Evolutionary conservation across 129 eudicot species (phyloP), one percentile per base, ranked within the genome.

Genomic region (Flaveria trinervia): DNA sequence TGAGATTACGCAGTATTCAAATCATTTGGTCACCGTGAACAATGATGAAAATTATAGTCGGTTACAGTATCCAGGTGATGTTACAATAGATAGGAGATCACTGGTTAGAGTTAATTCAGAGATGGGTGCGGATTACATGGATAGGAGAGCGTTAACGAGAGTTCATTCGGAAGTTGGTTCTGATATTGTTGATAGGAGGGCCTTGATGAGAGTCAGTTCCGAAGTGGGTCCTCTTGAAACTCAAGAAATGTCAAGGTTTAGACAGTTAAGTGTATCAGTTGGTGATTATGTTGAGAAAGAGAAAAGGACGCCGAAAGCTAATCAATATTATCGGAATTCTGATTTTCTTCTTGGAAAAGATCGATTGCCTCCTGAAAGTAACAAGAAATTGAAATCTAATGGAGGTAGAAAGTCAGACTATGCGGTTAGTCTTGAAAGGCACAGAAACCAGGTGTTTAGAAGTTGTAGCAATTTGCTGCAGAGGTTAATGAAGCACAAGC

Each of bases 281-380:
- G 81, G 80, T 77, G 97, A 93, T 14, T 80, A 72, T 59, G 54
- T 75, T 61, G 98, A 93, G 87, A 93, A 86, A 82, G 98, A 93
- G 85, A 93, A 93, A 80, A 84, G 98, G 64, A 91, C 97, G 14
- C 98, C 98, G 0, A 93, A 93, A 71, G 98, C 96, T 0, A 93
- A 93, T 76, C 96, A 85, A 25, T 86, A 46, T 44, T 93, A 93
- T 56, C 70, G 91, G 46, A 86, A 87, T 79, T 87, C 97, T 0
- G 97, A 93, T 64, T 90, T 93, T 17, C 88, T 93, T 59, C 85
- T 90, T 20, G 98, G 89, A 1, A 91, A 90, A 71, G 98, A 93
- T 23, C 71, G 90, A 48, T 81, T 93, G 22, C 98, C 98, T 5
- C 83, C 93, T n/a, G 98, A 93, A 78, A 93, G 89, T 44, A 85